A percentile compares a stretch with the other conserved stretches of the same genome.
Evolutionary conservation across 345 rosid genomes (phyloP).

Genomic region (Bruguiera gymnorhiza): DNA sequence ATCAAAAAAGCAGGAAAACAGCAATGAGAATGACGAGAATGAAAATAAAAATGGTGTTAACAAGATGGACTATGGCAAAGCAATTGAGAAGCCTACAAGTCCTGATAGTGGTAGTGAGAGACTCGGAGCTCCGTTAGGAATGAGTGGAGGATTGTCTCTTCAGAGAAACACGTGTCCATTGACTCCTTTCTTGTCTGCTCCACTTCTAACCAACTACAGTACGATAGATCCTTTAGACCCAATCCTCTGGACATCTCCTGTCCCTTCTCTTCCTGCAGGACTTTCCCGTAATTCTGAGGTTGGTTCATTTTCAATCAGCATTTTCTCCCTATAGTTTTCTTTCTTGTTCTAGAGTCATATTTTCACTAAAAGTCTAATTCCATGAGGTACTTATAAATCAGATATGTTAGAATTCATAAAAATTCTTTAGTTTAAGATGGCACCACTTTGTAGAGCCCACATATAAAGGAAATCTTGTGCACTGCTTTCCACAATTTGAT

Average conservation of each 20-base stretch:
- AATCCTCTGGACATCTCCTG: constrained; percentile 74
- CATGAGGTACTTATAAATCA: not conserved
- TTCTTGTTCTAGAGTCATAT: not conserved
- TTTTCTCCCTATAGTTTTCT: not conserved
- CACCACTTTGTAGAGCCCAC: no score
- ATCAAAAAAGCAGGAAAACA: constrained; percentile 53
- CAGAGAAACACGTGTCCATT: constrained; percentile 75
- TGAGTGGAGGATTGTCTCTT: constrained; percentile 59
- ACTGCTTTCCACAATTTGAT: no score
- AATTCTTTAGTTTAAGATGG: no score
- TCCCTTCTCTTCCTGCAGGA: constrained; percentile 67
- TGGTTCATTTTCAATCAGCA: constrained; percentile 8
- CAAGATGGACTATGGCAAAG: constrained; percentile 77
- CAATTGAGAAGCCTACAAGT: constrained; percentile 57
- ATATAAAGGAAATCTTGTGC: no score
- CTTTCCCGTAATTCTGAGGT: constrained; percentile 72
- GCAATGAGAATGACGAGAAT: constrained; percentile 67
- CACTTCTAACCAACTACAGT: constrained; percentile 77
- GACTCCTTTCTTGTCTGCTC: constrained; percentile 80
- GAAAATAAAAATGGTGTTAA: constrained; percentile 66
- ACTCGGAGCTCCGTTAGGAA: constrained; percentile 57
- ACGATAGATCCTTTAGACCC: constrained; percentile 74
- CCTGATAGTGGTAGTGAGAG: constrained; percentile 45
- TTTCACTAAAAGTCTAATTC: not conserved
- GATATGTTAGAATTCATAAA: no score